Evolutionary conservation across 148 eudicot genomes (phyloP), one percentile per base, ranked within the genome.

Genomic region (Mesembryanthemum crystallinum): DNA sequence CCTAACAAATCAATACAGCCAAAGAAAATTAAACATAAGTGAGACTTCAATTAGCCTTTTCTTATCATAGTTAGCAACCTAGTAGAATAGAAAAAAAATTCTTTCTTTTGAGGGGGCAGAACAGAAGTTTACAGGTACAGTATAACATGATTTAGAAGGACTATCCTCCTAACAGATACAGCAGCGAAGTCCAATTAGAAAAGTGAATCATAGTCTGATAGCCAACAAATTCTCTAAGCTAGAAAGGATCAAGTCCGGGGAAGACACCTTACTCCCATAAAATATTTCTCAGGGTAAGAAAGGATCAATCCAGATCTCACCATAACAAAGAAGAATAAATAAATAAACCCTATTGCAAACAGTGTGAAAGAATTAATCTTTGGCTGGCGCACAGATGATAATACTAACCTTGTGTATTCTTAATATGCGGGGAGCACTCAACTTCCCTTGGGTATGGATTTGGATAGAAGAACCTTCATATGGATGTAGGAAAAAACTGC

Each of bases 361-460:
- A 64, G 5, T 72, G 76, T n/a, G 29, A n/a, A 57, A 69, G 1
- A 18, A 73, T 35, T 35, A 24, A 8, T 28, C 20, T 13, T 5
- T 62, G 2, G 68, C 30, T 8, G 39, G 39, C 9, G 32, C 42
- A 25, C 8, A 66, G 32, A 69, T 20, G 28, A 58, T 20, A 43
- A 60, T 24, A 71, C 88, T 77, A 78, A 96, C 99, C 86, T 96
- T 91, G 42, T 96, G 94, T 80, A 96, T 89, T 83, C 98, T 91
- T 84, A 96, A 81, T 79, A 96, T 96, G n/a, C 97, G 98, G 49
- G 99, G 98, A 42, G 99, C 99, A 78, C 98, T 96, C 78, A 96
- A 79, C 85, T 96, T 96, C 73, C 99, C 99, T 82, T 92, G 99
- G 13, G 98, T 92, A 39, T 85, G 85, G 78, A 92, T 92, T 85